These are phyloP conservation scores for Crithidia sp. DNA, from an alignment of 208 protist genomes.

Conservation along the genomic window DNA sequence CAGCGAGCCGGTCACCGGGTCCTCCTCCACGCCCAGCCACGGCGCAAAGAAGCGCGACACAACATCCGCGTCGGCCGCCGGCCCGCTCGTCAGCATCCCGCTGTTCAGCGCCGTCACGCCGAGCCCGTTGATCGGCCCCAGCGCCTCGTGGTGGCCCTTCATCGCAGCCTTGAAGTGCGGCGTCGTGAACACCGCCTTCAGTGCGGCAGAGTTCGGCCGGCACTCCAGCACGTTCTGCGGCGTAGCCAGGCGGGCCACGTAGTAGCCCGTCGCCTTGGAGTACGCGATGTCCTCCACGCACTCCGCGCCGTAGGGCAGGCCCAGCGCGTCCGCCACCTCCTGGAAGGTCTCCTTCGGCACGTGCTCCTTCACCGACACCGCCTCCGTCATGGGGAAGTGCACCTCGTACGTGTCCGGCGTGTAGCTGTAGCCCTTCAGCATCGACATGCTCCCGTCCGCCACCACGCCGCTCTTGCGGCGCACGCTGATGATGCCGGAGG, in stretches of 20 bases:
- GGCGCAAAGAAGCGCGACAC: constrained; percentile 79
- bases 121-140: constrained; percentile 37
- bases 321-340: constrained; percentile 41
- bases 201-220: constrained; percentile 24
- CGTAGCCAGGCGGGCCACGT: constrained; percentile 45
- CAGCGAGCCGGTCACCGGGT: constrained; percentile 68
- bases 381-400: constrained; percentile 66
- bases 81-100: constrained; percentile 31
- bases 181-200: constrained; percentile 38
- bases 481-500: constrained; percentile 60
- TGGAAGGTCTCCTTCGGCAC: constrained; percentile 35
- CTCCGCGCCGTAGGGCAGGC: constrained; percentile 47
- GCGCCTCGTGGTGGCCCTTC: constrained; percentile 35
- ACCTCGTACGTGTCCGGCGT: constrained; percentile 62
- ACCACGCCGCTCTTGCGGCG: constrained; percentile 21
- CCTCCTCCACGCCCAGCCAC: constrained; percentile 68
- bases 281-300: constrained; percentile 49
- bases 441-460: constrained; percentile 20
- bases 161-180: constrained; percentile 33
- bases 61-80: constrained; percentile 40
- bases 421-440: constrained; percentile 26
- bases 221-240: constrained; percentile 43
- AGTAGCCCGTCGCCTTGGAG: constrained; percentile 40
- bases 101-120: constrained; percentile 48
- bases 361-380: constrained; percentile 36